These are phyloP conservation scores for Eucalyptus marginata DNA, from an alignment of 345 rosid genomes.

Conservation along the genomic window DNA sequence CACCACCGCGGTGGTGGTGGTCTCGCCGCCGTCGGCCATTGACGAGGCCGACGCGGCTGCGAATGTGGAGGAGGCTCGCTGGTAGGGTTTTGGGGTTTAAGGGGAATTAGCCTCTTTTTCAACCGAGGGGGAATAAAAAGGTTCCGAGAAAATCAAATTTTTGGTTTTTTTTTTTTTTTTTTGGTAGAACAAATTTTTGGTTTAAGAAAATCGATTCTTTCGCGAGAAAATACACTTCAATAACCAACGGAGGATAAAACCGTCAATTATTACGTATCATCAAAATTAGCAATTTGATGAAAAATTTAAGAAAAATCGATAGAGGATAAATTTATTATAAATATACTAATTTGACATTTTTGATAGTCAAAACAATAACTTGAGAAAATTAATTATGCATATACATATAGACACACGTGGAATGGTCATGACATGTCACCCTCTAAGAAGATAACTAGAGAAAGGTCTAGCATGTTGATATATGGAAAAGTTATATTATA, in stretches of 20 bases:
- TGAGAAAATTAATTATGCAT: no score
- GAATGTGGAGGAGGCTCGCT: background rate
- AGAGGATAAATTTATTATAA: no score
- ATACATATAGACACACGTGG: no score
- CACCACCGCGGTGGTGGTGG: background rate
- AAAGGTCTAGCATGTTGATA: background rate
- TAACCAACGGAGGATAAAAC: background rate
- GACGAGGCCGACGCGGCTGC: background rate
- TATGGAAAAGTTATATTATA: no score
- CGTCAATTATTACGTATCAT: no score
- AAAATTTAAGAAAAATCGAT: rapidly evolving
- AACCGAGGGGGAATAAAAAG: background rate
- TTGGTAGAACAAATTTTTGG: no score
- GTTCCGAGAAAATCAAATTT: background rate
- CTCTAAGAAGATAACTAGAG: no score
- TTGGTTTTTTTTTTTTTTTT: no score
- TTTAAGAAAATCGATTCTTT: no score
- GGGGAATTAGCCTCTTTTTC: background rate
- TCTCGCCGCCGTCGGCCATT: background rate
- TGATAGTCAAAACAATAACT: no score
- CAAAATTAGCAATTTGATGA: no score
- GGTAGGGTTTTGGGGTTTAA: background rate
- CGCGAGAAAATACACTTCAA: background rate
- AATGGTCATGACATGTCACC: background rate
- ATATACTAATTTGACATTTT: no score